Evolutionary conservation across 805 yeast species (phyloP).

Genomic region (Metschnikowia matae): DNA sequence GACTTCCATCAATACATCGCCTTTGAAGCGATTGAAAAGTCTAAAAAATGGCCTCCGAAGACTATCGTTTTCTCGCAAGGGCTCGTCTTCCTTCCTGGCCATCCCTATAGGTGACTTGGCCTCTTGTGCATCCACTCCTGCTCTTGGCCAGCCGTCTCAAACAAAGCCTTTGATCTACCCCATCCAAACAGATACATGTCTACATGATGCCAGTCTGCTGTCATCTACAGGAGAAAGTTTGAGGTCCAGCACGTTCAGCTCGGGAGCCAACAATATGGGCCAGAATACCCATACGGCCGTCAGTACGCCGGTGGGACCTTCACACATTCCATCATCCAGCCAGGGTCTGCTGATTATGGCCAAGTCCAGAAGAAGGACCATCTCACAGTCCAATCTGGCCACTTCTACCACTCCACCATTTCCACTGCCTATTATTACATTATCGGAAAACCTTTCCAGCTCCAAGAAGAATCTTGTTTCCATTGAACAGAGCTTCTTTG

Average conservation of each 20-base stretch:
- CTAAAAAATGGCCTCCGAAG: conserved; percentile 38
- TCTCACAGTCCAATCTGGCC: conserved; percentile 20
- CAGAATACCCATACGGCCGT: conserved; percentile 3
- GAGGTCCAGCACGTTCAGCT: conserved; percentile 15
- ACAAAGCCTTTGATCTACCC: conserved; percentile 4
- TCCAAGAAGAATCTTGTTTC: conserved; percentile 25
- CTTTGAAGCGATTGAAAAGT: conserved; percentile 34
- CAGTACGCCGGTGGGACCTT: conserved; percentile 7
- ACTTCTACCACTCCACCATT: conserved; percentile 27
- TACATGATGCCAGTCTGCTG: conserved; percentile 13
- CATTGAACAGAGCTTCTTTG: conserved; percentile 36
- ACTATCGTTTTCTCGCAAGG: conserved; percentile 24
- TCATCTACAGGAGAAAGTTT: conserved; percentile 13
- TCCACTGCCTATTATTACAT: conserved; percentile 37
- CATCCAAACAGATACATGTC: conserved; percentile 10
- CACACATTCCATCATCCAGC: conserved; percentile 14
- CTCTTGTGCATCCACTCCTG: conserved; percentile 4
- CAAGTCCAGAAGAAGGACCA: conserved; percentile 19
- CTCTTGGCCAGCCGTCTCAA: background rate
- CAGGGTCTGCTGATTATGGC: conserved; percentile 10
- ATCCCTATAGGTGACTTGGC: conserved; percentile 4
- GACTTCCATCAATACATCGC: conserved; percentile 21
- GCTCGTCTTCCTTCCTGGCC: conserved; percentile 3
- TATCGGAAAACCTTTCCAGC: conserved; percentile 31
- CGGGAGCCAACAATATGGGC: background rate